Percentiles rank a stretch among this genome's conserved stretches.
Conservation (phyloP, 2,329 filamentous ascomycete species). For the Phialocephala subalpina region DNA sequence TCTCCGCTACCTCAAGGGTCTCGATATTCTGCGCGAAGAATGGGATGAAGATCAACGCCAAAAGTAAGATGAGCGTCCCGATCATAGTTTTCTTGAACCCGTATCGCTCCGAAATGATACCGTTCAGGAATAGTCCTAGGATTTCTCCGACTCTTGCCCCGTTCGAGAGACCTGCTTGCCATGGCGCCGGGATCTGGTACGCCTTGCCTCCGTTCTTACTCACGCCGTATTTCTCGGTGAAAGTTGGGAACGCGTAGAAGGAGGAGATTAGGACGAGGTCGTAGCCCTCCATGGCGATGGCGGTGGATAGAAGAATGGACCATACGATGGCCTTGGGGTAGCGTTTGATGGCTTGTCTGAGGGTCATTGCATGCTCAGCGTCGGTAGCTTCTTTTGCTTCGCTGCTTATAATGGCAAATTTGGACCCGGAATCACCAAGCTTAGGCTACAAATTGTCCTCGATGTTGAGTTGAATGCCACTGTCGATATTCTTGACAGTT, state of each 20-base stretch:
- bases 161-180: constrained; percentile 53
- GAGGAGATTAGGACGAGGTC: constrained; percentile 46
- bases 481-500: no score
- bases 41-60: constrained; percentile 54
- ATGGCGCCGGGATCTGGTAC: constrained; percentile 48
- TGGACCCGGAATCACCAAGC: no score
- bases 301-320: constrained; percentile 46
- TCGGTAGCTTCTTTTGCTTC: background rate
- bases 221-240: constrained; percentile 42
- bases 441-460: no score
- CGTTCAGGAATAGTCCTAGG: constrained; percentile 50
- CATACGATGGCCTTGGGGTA: constrained; percentile 38
- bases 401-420: no score
- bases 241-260: constrained; percentile 46
- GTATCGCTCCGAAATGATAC: constrained; percentile 50
- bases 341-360: constrained; percentile 26
- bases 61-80: constrained; percentile 50
- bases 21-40: constrained; percentile 57
- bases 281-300: constrained; percentile 50
- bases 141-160: constrained; percentile 51
- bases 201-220: constrained; percentile 31
- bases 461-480: no score
- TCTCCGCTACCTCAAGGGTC: constrained; percentile 50
- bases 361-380: constrained; percentile 27
- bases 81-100: constrained; percentile 55